These are phyloP conservation scores for Ehretia macrophylla DNA, from an alignment of 257 asterid species.

Conservation along the genomic window DNA sequence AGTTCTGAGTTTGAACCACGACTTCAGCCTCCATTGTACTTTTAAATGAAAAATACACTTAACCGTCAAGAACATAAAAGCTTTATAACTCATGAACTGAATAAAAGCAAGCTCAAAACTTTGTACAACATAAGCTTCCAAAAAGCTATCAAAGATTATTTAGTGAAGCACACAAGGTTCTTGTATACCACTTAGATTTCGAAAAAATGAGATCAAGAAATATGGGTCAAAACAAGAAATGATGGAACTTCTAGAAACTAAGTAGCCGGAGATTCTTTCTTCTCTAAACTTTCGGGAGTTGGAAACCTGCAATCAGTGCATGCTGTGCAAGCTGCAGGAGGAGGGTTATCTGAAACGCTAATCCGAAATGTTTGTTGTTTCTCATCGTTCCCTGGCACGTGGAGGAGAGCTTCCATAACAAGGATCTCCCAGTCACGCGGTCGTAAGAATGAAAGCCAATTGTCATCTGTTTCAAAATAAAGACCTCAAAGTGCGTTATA, in stretches of 20 bases:
- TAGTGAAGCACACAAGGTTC: too few relatives aligned
- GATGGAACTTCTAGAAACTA: slow-evolving; percentile 1
- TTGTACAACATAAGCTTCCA: too few relatives aligned
- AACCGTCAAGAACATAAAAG: too few relatives aligned
- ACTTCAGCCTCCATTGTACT: too few relatives aligned
- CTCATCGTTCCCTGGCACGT: slow-evolving; percentile 65
- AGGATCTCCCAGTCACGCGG: slow-evolving; percentile 87
- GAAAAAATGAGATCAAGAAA: too few relatives aligned
- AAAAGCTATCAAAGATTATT: too few relatives aligned
- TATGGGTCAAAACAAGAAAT: too few relatives aligned
- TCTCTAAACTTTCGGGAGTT: slow-evolving; percentile 30
- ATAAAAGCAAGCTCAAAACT: too few relatives aligned
- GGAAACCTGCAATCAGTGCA: slow-evolving; percentile 41
- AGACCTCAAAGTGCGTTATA: slow-evolving; percentile 1
- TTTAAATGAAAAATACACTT: too few relatives aligned
- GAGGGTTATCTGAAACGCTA: slow-evolving; percentile 40
- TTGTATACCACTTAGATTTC: too few relatives aligned
- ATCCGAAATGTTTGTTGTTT: slow-evolving; percentile 70
- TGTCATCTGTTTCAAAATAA: slow-evolving; percentile 43
- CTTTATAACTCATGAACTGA: too few relatives aligned
- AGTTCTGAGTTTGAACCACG: too few relatives aligned
- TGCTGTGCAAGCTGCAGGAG: slow-evolving; percentile 40
- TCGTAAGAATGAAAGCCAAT: slow-evolving; percentile 53
- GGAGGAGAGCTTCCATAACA: slow-evolving; percentile 85
- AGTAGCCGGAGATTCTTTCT: slow-evolving; percentile 26